Percentiles rank a stretch among this genome's conserved stretches.
These are phyloP conservation scores for Ophiosphaerella herpotricha DNA, from an alignment of 2,329 filamentous ascomycete species.

Conservation along the genomic window DNA sequence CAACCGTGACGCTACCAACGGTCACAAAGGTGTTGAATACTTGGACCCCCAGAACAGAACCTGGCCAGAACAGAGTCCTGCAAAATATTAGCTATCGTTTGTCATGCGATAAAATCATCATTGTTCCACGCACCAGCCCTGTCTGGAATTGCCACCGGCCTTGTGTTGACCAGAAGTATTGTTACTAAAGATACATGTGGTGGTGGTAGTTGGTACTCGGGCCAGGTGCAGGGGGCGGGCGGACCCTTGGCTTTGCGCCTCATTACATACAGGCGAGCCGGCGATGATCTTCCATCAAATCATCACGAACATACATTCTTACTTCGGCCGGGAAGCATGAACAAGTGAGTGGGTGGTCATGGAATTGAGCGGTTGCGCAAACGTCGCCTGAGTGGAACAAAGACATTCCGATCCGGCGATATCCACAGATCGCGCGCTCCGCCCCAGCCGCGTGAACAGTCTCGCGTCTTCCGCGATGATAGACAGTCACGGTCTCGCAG, in stretches of 20 bases:
- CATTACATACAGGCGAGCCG: conserved; percentile 1
- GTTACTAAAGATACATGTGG: conserved; percentile 24
- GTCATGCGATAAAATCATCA: background rate
- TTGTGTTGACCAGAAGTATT: conserved; percentile 15
- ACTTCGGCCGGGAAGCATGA: background rate
- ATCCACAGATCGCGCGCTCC: conserved; percentile 11
- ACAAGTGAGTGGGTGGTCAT: conserved; percentile 1
- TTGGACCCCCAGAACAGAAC: background rate
- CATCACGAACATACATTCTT: conserved; percentile 2
- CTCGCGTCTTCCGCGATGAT: conserved; percentile 26
- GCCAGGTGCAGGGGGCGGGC: conserved; percentile 10
- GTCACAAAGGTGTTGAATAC: background rate
- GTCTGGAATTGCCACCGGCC: background rate
- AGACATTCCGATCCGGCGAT: conserved; percentile 21
- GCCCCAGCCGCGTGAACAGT: conserved; percentile 1
- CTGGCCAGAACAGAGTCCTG: background rate
- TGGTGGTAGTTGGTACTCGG: conserved; percentile 6
- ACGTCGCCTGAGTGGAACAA: conserved; percentile 22
- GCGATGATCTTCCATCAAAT: background rate
- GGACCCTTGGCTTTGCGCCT: conserved; percentile 14
- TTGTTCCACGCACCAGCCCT: background rate
- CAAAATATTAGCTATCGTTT: background rate
- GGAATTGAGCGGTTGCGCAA: conserved; percentile 2
- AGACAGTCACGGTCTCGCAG: conserved; percentile 19
- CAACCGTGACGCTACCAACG: background rate